Conservation (phyloP, 805 yeast species). For the Ogataea pilisensis region DNA sequence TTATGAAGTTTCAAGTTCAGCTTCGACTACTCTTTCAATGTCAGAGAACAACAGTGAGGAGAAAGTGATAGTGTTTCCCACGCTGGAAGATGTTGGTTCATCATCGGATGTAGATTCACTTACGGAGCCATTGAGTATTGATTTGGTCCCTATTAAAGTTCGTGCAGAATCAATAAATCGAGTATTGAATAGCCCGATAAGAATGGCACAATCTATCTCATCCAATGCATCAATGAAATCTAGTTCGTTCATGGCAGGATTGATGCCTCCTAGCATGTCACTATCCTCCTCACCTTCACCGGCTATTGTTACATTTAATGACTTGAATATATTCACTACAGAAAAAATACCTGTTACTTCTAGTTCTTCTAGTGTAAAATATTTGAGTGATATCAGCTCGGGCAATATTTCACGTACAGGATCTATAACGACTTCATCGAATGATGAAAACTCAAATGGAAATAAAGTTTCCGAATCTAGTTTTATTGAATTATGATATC, state of each 20-base stretch:
- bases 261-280: slow-evolving; percentile 14
- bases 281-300: slow-evolving; percentile 14
- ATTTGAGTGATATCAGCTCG: slow-evolving; percentile 19
- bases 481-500: not conserved
- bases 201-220: slow-evolving; percentile 17
- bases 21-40: not conserved
- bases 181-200: slow-evolving; percentile 16
- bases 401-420: slow-evolving; percentile 12
- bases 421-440: slow-evolving; percentile 2
- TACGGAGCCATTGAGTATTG: slow-evolving; percentile 7
- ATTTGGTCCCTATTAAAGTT: slow-evolving; percentile 10
- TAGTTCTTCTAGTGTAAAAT: slow-evolving; percentile 16
- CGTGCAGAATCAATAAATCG: slow-evolving; percentile 17
- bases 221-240: slow-evolving; percentile 18
- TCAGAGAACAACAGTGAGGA: not conserved
- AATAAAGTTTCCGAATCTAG: not conserved
- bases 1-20: slow-evolving; percentile 1
- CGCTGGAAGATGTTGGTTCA: not conserved
- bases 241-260: slow-evolving; percentile 13
- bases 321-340: slow-evolving; percentile 17
- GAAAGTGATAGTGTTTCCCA: not conserved
- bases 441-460: not conserved
- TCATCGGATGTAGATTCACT: slow-evolving; percentile 15
- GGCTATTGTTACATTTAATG: slow-evolving; percentile 14
- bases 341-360: slow-evolving; percentile 11